Base-by-base conservation (phyloP, 768 basidiomycete genomes). In the Phanerochaete carnosa region DNA sequence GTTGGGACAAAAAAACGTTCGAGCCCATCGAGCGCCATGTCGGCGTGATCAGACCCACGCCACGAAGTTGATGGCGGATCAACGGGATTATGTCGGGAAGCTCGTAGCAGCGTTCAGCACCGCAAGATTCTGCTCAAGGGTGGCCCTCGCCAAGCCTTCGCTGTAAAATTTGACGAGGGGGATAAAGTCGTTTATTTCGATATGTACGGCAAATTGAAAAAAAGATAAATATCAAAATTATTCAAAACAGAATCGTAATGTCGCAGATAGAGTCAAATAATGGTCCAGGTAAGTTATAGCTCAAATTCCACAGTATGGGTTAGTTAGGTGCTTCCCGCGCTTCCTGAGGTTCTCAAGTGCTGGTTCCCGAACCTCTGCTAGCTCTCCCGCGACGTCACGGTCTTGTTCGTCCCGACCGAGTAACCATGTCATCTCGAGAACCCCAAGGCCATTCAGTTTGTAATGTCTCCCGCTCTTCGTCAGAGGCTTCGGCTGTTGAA, bases 371-470 rank as follows among this genome's bases (percentile, higher is more conserved):
- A 37, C 54, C 23, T 55, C 35, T 22, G 29, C 29, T 7, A 55
- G 8, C 35, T 39, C 23, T 3, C 35, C 54, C 25, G 54, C 54
- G 13, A 55, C 16, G 16, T 33, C 51, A 3, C 32, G n/a, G n/a
- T n/a, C n/a, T n/a, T n/a, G 25, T 23, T 37, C 35, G 33, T 55
- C 54, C 19, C 35, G 33, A 37, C 54, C 54, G 22, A 55, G 54
- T 5, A 55, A 22, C 54, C 54, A 55, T 13, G 54, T 55, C 12
- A 55, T 22, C 39, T 55, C 54, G n/a, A 55, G 54, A 12, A 55
- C 35, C 4, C 54, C 54, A 19, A 55, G 51, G 29, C 51, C 51
- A 33, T 52, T 23, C 16, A 52, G 29, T n/a, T 33, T 16, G 19
- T 26, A 29, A n/a, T 55, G 35, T 7, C 35, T 39, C 13, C 32